Conservation (phyloP, 1,284 basidiomycete species). For the Lentinula novae-zelandiae region DNA sequence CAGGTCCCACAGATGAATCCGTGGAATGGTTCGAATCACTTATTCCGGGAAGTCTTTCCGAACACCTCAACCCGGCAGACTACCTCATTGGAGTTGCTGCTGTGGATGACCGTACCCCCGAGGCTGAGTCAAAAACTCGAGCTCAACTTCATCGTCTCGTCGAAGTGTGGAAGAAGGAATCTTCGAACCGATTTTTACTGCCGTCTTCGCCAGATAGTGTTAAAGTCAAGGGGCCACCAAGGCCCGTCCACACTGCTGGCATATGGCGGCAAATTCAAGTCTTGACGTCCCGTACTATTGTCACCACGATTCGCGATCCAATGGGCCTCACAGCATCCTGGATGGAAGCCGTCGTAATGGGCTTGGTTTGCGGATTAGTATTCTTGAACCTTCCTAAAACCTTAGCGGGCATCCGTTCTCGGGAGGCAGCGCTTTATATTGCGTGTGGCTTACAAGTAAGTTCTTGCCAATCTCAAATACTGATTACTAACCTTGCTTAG, state of each 20-base stretch:
- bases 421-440: constrained; percentile 15
- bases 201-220: neutral
- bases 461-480: neutral
- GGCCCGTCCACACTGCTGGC: constrained; percentile 13
- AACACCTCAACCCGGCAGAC: constrained; percentile 36
- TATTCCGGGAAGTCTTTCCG: constrained; percentile 27
- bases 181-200: neutral
- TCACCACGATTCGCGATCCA: constrained; percentile 15
- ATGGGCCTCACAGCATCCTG: constrained; percentile 16
- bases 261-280: constrained; percentile 22
- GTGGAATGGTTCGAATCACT: constrained; percentile 35
- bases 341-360: constrained; percentile 17
- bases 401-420: constrained; percentile 17
- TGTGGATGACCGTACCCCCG: constrained; percentile 37
- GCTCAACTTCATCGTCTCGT: constrained; percentile 26
- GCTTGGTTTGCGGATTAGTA: constrained; percentile 16
- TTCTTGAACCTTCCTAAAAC: constrained; percentile 15
- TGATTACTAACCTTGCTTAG: neutral
- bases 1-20: constrained; percentile 30
- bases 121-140: constrained; percentile 30
- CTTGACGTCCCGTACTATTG: constrained; percentile 14
- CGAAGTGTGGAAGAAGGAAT: constrained; percentile 25
- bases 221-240: neutral
- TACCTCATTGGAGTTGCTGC: constrained; percentile 45
- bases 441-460: constrained; percentile 12